Percentiles rank a stretch among this genome's conserved stretches.
Conservation (phyloP, 2,329 filamentous ascomycete genomes). For the Nemania sp. region DNA sequence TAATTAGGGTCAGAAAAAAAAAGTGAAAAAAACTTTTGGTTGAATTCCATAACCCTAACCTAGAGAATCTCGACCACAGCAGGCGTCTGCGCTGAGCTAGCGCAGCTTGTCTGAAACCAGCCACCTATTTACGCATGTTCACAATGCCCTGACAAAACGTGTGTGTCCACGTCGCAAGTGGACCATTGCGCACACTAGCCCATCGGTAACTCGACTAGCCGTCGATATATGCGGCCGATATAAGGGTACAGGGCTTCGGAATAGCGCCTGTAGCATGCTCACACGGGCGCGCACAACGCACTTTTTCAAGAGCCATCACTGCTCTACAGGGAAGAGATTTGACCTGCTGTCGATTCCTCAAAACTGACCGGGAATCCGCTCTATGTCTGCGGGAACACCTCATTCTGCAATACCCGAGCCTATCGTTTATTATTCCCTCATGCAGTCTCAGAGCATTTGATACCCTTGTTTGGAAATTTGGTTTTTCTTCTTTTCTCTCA, state of each 20-base stretch:
- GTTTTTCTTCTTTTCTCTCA: background rate
- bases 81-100: conserved; percentile 15
- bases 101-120: conserved; percentile 1
- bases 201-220: background rate
- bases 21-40: no score
- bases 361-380: background rate
- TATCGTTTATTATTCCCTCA: conserved; percentile 11
- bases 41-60: conserved; percentile 1
- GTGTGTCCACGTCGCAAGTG: conserved; percentile 28
- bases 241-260: background rate
- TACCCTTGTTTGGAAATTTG: conserved; percentile 32
- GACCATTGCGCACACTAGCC: conserved; percentile 9
- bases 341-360: background rate
- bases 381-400: background rate
- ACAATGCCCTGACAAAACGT: conserved; percentile 1
- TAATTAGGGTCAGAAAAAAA: conserved; percentile 6
- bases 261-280: background rate
- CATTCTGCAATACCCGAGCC: background rate
- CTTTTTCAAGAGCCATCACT: background rate
- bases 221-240: background rate
- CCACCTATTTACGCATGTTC: background rate
- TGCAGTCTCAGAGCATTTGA: conserved; percentile 32
- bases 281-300: background rate
- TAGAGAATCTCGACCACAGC: background rate
- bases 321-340: background rate